Evolutionary conservation across 345 rosid species (phyloP), one percentile per base, ranked within the genome.

Genomic region (Psidium guajava): DNA sequence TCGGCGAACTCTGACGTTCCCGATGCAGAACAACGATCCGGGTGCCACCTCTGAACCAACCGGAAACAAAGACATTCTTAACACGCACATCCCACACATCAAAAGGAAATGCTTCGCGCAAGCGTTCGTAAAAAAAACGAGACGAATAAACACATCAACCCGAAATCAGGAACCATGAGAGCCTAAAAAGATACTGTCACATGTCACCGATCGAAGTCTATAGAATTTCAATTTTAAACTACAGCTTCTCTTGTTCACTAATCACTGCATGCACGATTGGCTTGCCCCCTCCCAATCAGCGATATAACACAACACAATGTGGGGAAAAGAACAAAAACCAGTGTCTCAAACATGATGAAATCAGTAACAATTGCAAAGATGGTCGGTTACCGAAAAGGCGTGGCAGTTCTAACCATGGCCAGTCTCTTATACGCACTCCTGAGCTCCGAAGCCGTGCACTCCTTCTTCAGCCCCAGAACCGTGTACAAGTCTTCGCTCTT

Each of bases 21-120:
- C 24, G 92, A 88, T 5, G 94, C 93, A 10, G 96, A 92, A 86
- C 97, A 97, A n/a, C 99, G 98, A 95, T 97, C 98, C 77, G 99
- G 99, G 86, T 97, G 99, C 98, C 99, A 97, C 91, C 93, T 95
- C 99, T 97, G 75, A 80, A 69, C 47, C 47, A 69, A 69, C 42
- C 80, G 83, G 47, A 69, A 69, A 69, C 47, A 20, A 18, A 54
- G 47, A 69, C 80, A 69, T 18, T 36, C 80, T 69, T 18, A 69
- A 42, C 80, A 36, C 47, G 47, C 47, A 69, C 47, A 36, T 69
- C 24, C 47, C 80, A 69, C 24, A 28, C 4, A 9, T 36, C 10
- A 69, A 69, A 69, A 32, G 80, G 80, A 69, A 69, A 36, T 36
- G 7, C 42, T 36, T 69, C 1, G 47, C 6, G 47, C 80, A 36